These are phyloP conservation scores for Fragaria vesca DNA, from an alignment of 306 rosid species.

Conservation along the genomic window DNA sequence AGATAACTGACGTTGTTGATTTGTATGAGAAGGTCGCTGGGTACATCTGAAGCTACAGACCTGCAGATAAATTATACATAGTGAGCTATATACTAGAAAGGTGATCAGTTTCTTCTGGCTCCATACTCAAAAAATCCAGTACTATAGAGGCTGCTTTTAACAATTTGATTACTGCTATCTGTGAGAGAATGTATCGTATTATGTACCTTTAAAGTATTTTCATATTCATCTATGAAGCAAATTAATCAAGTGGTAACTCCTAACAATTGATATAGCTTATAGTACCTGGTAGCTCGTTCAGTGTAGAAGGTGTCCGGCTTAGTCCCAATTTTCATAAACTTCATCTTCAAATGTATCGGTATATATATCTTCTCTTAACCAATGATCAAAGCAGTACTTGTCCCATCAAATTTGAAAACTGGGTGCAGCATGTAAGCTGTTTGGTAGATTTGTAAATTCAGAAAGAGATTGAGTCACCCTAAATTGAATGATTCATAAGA, in stretches of 20 bases:
- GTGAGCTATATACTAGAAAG: not conserved
- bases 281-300: constrained; percentile 87
- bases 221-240: not conserved
- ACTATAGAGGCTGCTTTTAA: not conserved
- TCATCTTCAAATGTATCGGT: constrained; percentile 43
- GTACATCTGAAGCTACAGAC: constrained; percentile 63
- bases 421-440: not conserved
- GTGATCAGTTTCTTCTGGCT: not conserved
- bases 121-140: not conserved
- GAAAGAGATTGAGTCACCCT: not conserved
- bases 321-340: constrained; percentile 98
- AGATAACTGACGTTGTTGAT: constrained; percentile 59
- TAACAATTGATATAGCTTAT: not conserved
- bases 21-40: constrained; percentile 62
- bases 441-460: not conserved
- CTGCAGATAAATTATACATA: constrained; percentile 37
- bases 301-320: constrained; percentile 85
- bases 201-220: not conserved
- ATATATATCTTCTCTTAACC: constrained; percentile 24
- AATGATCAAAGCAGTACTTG: constrained; percentile 24
- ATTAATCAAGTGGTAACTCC: not conserved
- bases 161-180: not conserved
- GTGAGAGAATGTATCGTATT: not conserved
- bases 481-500: not conserved
- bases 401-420: constrained; percentile 24